Evolutionary conservation across 2,329 filamentous ascomycete genomes (phyloP), one percentile per base, ranked within the genome.

Genomic region (Ilyonectria sp.): DNA sequence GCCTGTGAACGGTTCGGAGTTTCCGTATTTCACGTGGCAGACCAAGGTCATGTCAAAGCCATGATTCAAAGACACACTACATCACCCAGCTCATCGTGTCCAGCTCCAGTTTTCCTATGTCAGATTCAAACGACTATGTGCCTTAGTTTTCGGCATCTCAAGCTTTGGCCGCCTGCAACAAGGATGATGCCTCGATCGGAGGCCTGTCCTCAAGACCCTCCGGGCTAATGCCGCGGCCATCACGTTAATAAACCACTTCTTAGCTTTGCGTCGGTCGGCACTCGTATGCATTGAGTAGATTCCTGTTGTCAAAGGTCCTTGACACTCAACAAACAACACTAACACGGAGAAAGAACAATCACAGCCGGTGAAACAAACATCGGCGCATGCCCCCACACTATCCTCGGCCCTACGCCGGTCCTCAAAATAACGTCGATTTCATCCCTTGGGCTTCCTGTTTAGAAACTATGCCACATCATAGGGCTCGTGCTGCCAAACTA

Each of bases 341-440:
- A 57, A 63, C 44, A 37, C 31, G 52, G 53, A 63, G 60, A 55
- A 57, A 26, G 40, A 57, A 23, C n/a, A 19, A 47, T 19, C 37
- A 60, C 52, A 50, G 50, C 31, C 52, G 35, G 29, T 56, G 63
- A 54, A 65, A 60, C 63, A 49, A 52, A 35, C 43, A 17, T 37
- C 61, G 21, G 54, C 49, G 54, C 54, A 54, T 15, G 44, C 44
- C 57, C 52, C 58, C 63, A 21, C 44, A 52, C 57, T 50, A 35
- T 46, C 37, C 21, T 65, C 63, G 56, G 57, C 52, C 43, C 46
- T 61, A 56, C 43, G 53, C 50, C 49, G 63, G 62, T 49, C 62
- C 62, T 50, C 52, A 54, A 50, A 65, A 60, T 54, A 60, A 56
- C 57, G 57, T 65, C 50, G 33, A 60, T 57, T 50, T 60, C 33